These are phyloP conservation scores for Leccinum longicurvipes DNA, from an alignment of 768 basidiomycete species.

Conservation along the genomic window DNA sequence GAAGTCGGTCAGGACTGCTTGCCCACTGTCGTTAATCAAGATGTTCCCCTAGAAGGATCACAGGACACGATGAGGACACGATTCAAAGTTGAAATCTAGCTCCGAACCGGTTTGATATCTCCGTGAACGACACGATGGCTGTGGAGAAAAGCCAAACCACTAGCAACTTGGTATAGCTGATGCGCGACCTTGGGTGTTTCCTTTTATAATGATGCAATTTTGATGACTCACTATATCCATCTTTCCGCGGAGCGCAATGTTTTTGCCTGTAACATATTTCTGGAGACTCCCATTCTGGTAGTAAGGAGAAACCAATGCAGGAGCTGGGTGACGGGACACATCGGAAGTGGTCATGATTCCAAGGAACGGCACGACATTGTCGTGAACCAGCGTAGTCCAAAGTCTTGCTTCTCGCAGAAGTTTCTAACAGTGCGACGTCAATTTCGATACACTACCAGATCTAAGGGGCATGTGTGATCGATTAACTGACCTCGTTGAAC, in stretches of 20 bases:
- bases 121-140: slow-evolving; percentile 29
- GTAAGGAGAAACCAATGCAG: slow-evolving; percentile 27
- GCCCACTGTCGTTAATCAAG: slow-evolving; percentile 30
- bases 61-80: neutral
- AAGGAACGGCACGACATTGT: slow-evolving; percentile 25
- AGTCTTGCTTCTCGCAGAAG: slow-evolving; percentile 27
- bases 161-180: slow-evolving; percentile 22
- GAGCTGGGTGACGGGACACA: slow-evolving; percentile 12
- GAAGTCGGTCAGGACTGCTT: slow-evolving; percentile 38
- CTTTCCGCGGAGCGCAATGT: slow-evolving; percentile 8
- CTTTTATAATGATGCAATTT: neutral
- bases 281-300: slow-evolving; percentile 23
- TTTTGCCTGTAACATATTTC: slow-evolving; percentile 9
- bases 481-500: slow-evolving; percentile 19
- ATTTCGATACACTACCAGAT: neutral
- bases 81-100: slow-evolving; percentile 3
- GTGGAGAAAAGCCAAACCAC: slow-evolving; percentile 26
- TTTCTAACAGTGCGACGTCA: slow-evolving; percentile 14
- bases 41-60: slow-evolving; percentile 33
- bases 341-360: slow-evolving; percentile 20
- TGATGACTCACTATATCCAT: slow-evolving; percentile 21
- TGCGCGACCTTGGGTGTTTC: neutral
- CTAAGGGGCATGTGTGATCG: neutral
- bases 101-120: slow-evolving; percentile 36
- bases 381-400: slow-evolving; percentile 22